Base-by-base conservation (phyloP, 2,329 filamentous ascomycete species). In the Periglandula ipomoeae region DNA sequence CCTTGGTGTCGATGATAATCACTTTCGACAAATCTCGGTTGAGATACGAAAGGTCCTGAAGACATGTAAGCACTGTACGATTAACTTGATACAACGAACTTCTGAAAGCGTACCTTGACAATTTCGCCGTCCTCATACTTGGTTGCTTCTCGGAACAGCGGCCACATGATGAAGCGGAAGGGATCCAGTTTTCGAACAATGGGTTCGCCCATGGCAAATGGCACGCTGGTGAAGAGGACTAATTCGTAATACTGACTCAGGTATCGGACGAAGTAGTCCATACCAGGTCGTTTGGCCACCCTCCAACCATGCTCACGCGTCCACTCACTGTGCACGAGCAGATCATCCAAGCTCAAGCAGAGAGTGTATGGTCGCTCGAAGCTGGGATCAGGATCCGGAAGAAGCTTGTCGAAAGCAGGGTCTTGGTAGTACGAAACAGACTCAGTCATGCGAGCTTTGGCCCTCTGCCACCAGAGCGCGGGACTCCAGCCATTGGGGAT, bases 191-290 rank as follows among this genome's bases (percentile, higher is more conserved):
- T 98, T 61, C 88, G 83, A 56, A 96, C 81, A 46, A 98, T 78
- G 22, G 89, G 88, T 58, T 96, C 89, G 24, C 84, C 91, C 63
- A 88, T 85, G 61, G 82, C 83, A 61, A 83, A 88, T 1, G 91
- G 89, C 42, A 93, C 84, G 35, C 81, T 87, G 27, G 93, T 98
- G 72, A 97, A 98, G 55, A 98, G 81, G 46, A 97, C 93, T 48
- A 98, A 76, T 68, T 98, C 93, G 64, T 96, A 98, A 76, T 98
- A 97, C 67, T 96, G 90, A 69, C 87, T 91, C 44, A 98, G 78
- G 67, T 98, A 98, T 62, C 88, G 87, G 55, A 98, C 72, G 72
- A 98, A 98, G 72, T 98, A 98, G 70, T 98, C 93, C 53, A 94
- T 80, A 41, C 93, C 93, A 32, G 93, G 93, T 44, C 93, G 81